phyloP scores from a whole-genome alignment of 2,329 filamentous ascomycete species.

The Biscogniauxia mediterranea region DNA sequence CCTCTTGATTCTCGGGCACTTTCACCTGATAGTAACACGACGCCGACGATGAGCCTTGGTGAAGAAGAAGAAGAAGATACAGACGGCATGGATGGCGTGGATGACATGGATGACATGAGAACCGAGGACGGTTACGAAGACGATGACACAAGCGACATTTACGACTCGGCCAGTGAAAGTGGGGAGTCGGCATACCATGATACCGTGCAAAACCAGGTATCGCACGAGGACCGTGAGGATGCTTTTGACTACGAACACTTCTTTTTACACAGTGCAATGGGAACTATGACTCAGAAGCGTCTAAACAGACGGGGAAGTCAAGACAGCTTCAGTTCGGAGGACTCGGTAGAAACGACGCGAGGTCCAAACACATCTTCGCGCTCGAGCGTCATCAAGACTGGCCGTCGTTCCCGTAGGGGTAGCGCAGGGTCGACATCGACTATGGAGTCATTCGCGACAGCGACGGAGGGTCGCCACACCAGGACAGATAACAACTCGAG shows the following conservation, averaged over 20 bases:
- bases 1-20: conserved; percentile 10
- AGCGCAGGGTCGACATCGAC: conserved; percentile 52
- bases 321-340: conserved; percentile 57
- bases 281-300: conserved; percentile 63
- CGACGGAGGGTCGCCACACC: conserved; percentile 44
- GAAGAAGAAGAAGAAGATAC: conserved; percentile 24
- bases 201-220: conserved; percentile 57
- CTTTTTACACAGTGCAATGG: conserved; percentile 89
- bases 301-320: conserved; percentile 45
- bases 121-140: conserved; percentile 33
- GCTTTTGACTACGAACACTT: conserved; percentile 97
- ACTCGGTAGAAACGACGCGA: conserved; percentile 61
- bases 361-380: conserved; percentile 39
- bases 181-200: conserved; percentile 64
- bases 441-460: conserved; percentile 56
- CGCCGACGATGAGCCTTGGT: conserved; percentile 21
- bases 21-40: conserved; percentile 3
- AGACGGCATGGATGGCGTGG: conserved; percentile 13
- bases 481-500: conserved; percentile 20
- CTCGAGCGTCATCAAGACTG: conserved; percentile 21
- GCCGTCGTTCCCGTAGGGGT: conserved; percentile 36
- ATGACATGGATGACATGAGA: conserved; percentile 19
- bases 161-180: conserved; percentile 55
- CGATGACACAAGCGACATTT: conserved; percentile 36
- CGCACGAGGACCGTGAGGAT: conserved; percentile 90